Percentiles rank a stretch among this genome's conserved stretches.
These are phyloP conservation scores for Saitoella complicata DNA, from an alignment of 805 yeast species.

Conservation along the genomic window DNA sequence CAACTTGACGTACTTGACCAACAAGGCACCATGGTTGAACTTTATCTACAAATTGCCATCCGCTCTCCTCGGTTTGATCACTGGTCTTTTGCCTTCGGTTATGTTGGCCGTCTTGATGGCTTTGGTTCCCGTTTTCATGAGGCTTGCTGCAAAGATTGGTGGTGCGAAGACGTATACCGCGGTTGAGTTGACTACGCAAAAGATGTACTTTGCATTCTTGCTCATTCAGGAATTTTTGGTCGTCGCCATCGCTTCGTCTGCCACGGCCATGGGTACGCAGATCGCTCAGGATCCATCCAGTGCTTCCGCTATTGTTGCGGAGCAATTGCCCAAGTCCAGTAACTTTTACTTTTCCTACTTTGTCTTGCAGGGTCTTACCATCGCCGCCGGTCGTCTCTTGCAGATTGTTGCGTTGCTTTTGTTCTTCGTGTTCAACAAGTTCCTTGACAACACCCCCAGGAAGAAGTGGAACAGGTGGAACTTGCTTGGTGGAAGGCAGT, in stretches of 20 bases:
- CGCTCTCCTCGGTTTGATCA: constrained; percentile 58
- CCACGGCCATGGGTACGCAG: constrained; percentile 57
- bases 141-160: constrained; percentile 54
- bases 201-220: constrained; percentile 80
- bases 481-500: constrained; percentile 33
- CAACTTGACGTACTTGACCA: constrained; percentile 59
- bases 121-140: constrained; percentile 69
- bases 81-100: constrained; percentile 75
- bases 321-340: constrained; percentile 72
- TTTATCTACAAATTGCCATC: constrained; percentile 51
- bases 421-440: constrained; percentile 48
- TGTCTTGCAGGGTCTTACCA: constrained; percentile 62
- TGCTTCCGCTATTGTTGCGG: constrained; percentile 63
- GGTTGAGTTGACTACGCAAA: constrained; percentile 68
- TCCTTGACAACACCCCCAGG: constrained; percentile 80
- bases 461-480: constrained; percentile 71
- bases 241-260: constrained; percentile 67
- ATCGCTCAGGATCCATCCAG: constrained; percentile 46
- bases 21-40: constrained; percentile 52
- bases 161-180: constrained; percentile 60
- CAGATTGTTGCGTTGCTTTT: constrained; percentile 62
- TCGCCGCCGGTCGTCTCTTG: constrained; percentile 59
- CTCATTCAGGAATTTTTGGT: constrained; percentile 80
- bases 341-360: constrained; percentile 79
- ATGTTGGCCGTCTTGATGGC: constrained; percentile 71